Conservation (phyloP, 1,139 yeast genomes). For the Candida labiduridarum region DNA sequence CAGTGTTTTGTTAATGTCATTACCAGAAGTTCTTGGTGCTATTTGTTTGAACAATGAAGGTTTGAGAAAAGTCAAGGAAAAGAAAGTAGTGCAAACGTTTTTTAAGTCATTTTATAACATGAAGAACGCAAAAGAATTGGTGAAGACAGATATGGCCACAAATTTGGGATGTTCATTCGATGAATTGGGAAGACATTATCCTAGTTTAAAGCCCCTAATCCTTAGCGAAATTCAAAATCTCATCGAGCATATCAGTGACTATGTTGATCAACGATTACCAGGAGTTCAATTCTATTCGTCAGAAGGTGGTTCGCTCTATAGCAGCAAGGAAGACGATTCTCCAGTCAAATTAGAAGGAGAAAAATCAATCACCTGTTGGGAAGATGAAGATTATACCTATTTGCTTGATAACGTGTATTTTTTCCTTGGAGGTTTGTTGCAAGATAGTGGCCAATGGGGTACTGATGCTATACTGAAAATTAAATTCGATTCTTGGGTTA, state of each 20-base stretch:
- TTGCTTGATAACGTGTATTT: conserved; percentile 50
- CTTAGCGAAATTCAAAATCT: conserved; percentile 51
- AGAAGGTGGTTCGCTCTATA: conserved; percentile 44
- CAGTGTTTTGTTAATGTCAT: conserved; percentile 57
- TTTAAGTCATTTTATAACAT: conserved; percentile 54
- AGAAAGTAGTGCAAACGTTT: conserved; percentile 47
- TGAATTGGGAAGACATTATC: conserved; percentile 82
- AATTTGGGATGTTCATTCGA: conserved; percentile 73
- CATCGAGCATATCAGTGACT: conserved; percentile 47
- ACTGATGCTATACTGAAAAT: conserved; percentile 41
- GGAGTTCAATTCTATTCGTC: conserved; percentile 49
- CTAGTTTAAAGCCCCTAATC: conserved; percentile 65
- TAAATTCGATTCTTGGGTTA: conserved; percentile 47
- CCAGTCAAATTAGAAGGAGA: conserved; percentile 40
- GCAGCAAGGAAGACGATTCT: conserved; percentile 37
- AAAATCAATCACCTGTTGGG: conserved; percentile 55
- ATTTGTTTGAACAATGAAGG: conserved; percentile 80
- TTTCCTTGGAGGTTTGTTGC: conserved; percentile 50
- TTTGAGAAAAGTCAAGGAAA: conserved; percentile 53
- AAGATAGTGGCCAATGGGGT: conserved; percentile 54
- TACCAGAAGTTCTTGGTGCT: conserved; percentile 84
- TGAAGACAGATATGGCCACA: conserved; percentile 47
- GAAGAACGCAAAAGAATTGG: conserved; percentile 49
- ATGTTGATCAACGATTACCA: conserved; percentile 36
- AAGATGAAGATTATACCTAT: conserved; percentile 42